Conservation (phyloP, 176 grass and related monocot species). For the Microstegium vimineum region DNA sequence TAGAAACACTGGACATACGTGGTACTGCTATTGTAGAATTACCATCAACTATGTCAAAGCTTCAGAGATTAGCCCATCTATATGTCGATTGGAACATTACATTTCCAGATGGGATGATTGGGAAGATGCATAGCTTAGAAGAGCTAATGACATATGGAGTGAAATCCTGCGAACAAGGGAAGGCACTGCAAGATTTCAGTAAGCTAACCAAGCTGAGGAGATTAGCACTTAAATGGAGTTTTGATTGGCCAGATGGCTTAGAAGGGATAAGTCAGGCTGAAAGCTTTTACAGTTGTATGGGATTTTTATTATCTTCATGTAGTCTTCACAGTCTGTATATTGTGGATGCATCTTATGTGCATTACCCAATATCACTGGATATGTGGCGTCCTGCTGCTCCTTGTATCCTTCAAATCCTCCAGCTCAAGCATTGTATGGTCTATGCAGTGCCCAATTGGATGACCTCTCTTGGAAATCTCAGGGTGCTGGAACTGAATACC, state of each 20-base stretch:
- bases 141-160: neutral
- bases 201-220: conserved; percentile 10
- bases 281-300: neutral
- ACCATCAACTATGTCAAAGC: neutral
- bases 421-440: neutral
- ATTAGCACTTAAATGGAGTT: neutral
- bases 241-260: neutral
- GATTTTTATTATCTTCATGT: neutral
- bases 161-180: neutral
- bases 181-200: neutral
- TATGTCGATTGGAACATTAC: neutral
- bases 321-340: conserved; percentile 1
- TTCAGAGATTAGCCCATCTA: neutral
- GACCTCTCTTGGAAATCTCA: neutral
- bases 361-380: neutral
- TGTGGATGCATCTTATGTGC: too few relatives aligned
- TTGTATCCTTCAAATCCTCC: neutral
- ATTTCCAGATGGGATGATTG: conserved; percentile 5
- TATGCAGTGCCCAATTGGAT: conserved; percentile 16
- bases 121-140: neutral
- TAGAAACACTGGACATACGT: conserved; percentile 1
- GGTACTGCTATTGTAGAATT: neutral
- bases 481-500: neutral
- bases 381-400: neutral
- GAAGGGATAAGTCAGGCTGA: neutral